These are phyloP conservation scores for Leccinellum rugosiceps DNA, from an alignment of 768 basidiomycete genomes.

Conservation along the genomic window DNA sequence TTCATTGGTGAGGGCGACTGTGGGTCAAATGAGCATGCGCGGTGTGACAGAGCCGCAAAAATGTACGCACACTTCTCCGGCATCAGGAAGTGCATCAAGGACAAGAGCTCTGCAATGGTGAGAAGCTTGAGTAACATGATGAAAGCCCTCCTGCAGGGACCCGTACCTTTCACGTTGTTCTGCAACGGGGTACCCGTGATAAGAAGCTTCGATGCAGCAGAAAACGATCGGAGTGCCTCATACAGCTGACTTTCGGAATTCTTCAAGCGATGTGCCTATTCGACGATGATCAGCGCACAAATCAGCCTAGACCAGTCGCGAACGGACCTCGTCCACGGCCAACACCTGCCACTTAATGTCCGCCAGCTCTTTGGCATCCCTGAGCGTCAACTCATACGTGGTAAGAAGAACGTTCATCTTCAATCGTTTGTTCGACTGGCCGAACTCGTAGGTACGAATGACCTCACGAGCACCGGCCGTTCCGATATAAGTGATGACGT, in stretches of 20 bases:
- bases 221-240: conserved; percentile 87
- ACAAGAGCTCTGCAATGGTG: conserved; percentile 69
- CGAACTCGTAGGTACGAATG: conserved; percentile 92
- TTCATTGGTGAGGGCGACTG: conserved; percentile 90
- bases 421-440: conserved; percentile 79
- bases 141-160: neutral
- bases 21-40: conserved; percentile 8
- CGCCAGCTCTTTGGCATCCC: conserved; percentile 83
- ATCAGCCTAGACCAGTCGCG: neutral
- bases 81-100: conserved; percentile 99
- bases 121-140: conserved; percentile 6
- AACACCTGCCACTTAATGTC: conserved; percentile 98
- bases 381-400: conserved; percentile 92
- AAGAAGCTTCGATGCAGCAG: conserved; percentile 86
- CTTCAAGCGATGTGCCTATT: conserved; percentile 92
- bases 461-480: conserved; percentile 83
- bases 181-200: conserved; percentile 98
- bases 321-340: conserved; percentile 87
- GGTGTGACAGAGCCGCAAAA: neutral
- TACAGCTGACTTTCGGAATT: conserved; percentile 97
- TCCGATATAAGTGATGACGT: conserved; percentile 96
- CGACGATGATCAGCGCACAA: conserved; percentile 14
- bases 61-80: conserved; percentile 83
- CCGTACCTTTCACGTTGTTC: conserved; percentile 95
- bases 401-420: conserved; percentile 97